Evolutionary conservation across 495 filamentous ascomycete genomes (phyloP), one percentile per base, ranked within the genome.

Genomic region (Umbilicaria muhlenbergii): DNA sequence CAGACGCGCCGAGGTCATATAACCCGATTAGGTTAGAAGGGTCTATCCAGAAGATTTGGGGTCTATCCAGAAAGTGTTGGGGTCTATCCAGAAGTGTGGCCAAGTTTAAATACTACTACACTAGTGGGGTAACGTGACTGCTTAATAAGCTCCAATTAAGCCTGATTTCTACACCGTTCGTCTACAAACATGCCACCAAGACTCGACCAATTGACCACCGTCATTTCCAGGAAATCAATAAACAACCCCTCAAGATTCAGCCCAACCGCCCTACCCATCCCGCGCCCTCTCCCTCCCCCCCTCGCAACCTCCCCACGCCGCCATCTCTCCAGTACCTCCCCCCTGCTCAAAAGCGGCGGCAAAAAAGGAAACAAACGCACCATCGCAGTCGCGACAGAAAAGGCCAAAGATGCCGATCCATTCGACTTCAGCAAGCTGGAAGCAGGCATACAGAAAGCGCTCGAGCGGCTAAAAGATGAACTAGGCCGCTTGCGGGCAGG

Each of bases 381-480:
- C 45, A 19, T 43, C 31, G 5, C 32, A 8, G 24, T 43, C 45
- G 46, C 48, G 8, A 39, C 38, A 24, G 18, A 16, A 3, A 49
- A 49, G 43, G 36, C 50, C 7, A 15, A 36, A 19, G 11, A 32
- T 36, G 33, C 15, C 19, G 42, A 56, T 44, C 34, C 53, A 1
- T 43, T 36, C 37, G 47, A 56, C 42, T 48, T 53, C 42, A 35
- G 47, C 7, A 47, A 42, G 32, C 42, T 48, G 19, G 33, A 50
- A 34, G 38, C 41, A 3, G 40, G 41, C 8, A 50, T 56, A 11
- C 5, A 14, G 11, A 38, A 19, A 16, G 43, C 42, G 24, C 41
- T 48, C 15, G 46, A 38, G 35, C 17, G 32, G 2, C 38, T 52
- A 34, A 21, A 18, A 14, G 14, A 14, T 2, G 46, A 48, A 8